Evolutionary conservation across 805 yeast genomes (phyloP), one percentile per base, ranked within the genome.

Genomic region (Candida patagonica): DNA sequence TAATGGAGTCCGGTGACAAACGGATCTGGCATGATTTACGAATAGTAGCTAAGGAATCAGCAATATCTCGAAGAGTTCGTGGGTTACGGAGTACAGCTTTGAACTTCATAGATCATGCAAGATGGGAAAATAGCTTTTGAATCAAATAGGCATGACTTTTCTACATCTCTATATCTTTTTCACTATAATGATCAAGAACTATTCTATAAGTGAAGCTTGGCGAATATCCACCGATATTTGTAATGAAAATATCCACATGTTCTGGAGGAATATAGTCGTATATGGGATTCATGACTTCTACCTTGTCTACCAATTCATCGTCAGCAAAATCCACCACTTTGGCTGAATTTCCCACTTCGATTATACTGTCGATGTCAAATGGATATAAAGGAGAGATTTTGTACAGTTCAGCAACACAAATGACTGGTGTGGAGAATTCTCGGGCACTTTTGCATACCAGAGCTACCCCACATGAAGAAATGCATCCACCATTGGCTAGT

Each of bases 131-230:
- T 4, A 26, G 29, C 5, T 26, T 12, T 26, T 24, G 10, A 24
- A 24, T 24, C 26, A n/a, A n/a, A 12, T 4, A 15, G 12, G 29
- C 29, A 6, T 12, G 12, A 26, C 4, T 4, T 4, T 5, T 12
- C 29, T 29, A 29, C 7, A 29, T 15, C 3, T 29, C 31, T 29
- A 29, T 47, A 65, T 92, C 97, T 53, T 80, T 87, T 39, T 79
- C 75, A 60, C 82, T 81, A 62, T 92, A 92, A 62, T 89, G 86
- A 61, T 92, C 98, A 66, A 88, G 74, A 16, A 92, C 95, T 41
- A 92, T 82, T 62, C 98, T 79, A 62, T 92, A 92, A 40, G 92
- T 82, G 64, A 92, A 92, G 52, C 89, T 85, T 35, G 98, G 97
- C 20, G 97, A 84, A 58, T 83, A 87, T 12, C 97, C 97, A 37